A percentile compares a stretch with the other conserved stretches of the same genome.
Evolutionary conservation across 129 eudicot species (phyloP).

Genomic region (Dittrichia graveolens): DNA sequence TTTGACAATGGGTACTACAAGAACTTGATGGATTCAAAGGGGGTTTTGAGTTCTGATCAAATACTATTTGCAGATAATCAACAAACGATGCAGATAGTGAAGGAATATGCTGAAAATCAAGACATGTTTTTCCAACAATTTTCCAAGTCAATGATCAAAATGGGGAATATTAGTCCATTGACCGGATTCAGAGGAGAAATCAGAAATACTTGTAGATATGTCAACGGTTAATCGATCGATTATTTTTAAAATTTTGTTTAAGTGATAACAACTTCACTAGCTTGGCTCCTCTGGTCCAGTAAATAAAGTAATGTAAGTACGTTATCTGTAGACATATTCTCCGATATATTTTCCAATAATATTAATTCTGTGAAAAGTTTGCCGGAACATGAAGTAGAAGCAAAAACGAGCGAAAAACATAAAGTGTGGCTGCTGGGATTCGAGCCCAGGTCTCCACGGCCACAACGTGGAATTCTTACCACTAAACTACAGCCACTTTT

Average conservation of each 20-base stretch:
- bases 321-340: background rate
- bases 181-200: slow-evolving; percentile 51
- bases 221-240: slow-evolving; percentile 21
- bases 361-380: too few relatives aligned
- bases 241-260: background rate
- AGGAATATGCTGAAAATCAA: slow-evolving; percentile 35
- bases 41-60: slow-evolving; percentile 48
- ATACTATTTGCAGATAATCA: slow-evolving; percentile 32
- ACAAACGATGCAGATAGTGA: slow-evolving; percentile 38
- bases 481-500: slow-evolving; percentile 98
- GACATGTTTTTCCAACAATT: slow-evolving; percentile 43
- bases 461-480: slow-evolving; percentile 99
- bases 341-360: background rate
- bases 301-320: background rate
- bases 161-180: slow-evolving; percentile 51
- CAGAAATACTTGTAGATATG: slow-evolving; percentile 43
- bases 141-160: slow-evolving; percentile 52
- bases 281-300: background rate
- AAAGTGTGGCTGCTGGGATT: slow-evolving; percentile 99
- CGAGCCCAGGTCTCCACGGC: slow-evolving; percentile 99
- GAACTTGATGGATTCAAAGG: slow-evolving; percentile 66
- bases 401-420: background rate
- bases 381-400: background rate
- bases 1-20: slow-evolving; percentile 76
- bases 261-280: background rate